Conservation (phyloP, 2,329 filamentous ascomycete genomes). For the Claviceps arundinis region DNA sequence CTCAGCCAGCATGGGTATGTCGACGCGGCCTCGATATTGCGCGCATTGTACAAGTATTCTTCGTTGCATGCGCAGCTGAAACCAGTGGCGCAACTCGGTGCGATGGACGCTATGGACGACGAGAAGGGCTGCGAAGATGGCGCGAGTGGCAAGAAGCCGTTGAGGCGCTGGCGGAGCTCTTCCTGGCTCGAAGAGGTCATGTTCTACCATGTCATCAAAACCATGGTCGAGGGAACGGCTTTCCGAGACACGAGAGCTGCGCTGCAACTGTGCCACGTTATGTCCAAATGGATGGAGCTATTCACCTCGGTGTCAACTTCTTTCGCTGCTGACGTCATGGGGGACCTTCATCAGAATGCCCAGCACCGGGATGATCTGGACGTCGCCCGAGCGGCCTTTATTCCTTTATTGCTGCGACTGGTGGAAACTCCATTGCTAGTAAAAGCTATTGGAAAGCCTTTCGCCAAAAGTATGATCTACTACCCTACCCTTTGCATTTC, state of each 20-base stretch:
- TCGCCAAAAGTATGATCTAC: conserved; percentile 34
- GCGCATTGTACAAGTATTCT: conserved; percentile 43
- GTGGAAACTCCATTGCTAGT: conserved; percentile 46
- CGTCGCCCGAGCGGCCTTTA: conserved; percentile 47
- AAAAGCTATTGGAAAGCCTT: conserved; percentile 36
- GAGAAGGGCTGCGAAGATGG: conserved; percentile 2
- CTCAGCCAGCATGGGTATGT: conserved; percentile 38
- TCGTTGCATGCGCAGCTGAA: conserved; percentile 28
- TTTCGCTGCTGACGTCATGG: conserved; percentile 35
- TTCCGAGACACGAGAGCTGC: conserved; percentile 35
- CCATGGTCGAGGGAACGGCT: conserved; percentile 47
- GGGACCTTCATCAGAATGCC: conserved; percentile 28
- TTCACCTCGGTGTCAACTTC: conserved; percentile 38
- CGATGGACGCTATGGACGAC: conserved; percentile 2
- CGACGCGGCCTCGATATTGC: conserved; percentile 41
- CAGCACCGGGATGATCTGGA: conserved; percentile 44
- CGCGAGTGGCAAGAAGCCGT: conserved; percentile 11
- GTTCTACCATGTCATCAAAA: conserved; percentile 84
- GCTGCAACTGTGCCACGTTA: conserved; percentile 33
- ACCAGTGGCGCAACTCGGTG: not conserved
- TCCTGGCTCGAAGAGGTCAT: conserved; percentile 72
- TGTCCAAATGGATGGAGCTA: conserved; percentile 46
- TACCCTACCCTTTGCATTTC: not conserved
- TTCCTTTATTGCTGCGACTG: conserved; percentile 47
- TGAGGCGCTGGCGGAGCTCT: conserved; percentile 39